Evolutionary conservation across 495 filamentous ascomycete species (phyloP), one percentile per base, ranked within the genome.

Genomic region (Darksidea phi): DNA sequence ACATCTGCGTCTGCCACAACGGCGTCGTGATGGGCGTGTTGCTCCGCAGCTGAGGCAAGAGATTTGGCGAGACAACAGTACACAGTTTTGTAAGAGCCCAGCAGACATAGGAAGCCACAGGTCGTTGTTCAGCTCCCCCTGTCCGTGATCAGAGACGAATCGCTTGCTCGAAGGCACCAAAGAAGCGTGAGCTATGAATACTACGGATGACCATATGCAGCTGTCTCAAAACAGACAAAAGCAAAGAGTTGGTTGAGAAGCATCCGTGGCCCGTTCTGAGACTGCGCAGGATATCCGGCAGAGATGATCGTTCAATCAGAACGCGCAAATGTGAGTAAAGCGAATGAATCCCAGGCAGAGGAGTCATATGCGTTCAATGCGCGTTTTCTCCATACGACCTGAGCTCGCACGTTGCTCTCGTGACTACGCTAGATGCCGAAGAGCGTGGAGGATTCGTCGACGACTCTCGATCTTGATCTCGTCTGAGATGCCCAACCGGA

Each of bases 131-230:
- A 15, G 37, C 23, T 24, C 23, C 34, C 20, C n/a, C 2, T 48
- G n/a, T 21, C 50, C 20, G 21, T 23, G 13, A 24, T 38, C 43
- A 46, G 38, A 52, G 26, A 48, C 17, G 53, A 45, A 50, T 28
- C 13, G 48, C 48, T 21, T 49, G 45, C 8, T 43, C 18, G 18
- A 38, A 32, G 23, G 18, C 28, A 24, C 13, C 28, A 36, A 12
- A 25, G 38, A 45, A 63, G 25, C 47, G 21, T 51, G 17, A 23
- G 21, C 61, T 54, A 38, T 17, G 36, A 42, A 23, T 11, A 17
- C 32, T 32, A 43, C 45, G 47, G 48, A 56, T 51, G 64, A 54
- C 51, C 55, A 45, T 60, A 63, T 59, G 64, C 64, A 57, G 15
- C 41, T 60, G 49, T 60, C 59, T 26, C 38, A 20, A 67, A 67